Base-by-base conservation (phyloP, 1,284 basidiomycete species). In the Singerocomus inundabilis region DNA sequence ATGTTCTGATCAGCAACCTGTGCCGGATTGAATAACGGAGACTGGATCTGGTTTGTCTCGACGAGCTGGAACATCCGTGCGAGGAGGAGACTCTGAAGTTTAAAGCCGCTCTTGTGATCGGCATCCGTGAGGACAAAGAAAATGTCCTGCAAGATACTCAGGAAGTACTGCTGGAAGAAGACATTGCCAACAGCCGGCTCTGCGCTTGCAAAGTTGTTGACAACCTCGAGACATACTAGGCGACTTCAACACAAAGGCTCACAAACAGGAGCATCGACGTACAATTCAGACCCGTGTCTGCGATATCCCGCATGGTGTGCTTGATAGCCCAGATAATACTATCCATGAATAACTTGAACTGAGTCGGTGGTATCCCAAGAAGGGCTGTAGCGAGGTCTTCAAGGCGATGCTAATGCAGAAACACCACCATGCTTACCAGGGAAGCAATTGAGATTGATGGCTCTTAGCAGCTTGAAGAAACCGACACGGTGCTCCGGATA, bases 281-380 rank as follows among this genome's bases (percentile, higher is more conserved):
- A 93, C 93, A 70, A 68, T 88, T 93, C 55, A 98, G 70, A 46
- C 96, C 96, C 31, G 87, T 92, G 69, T 99, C 97, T 25, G 95
- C 93, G 60, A 99, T 98, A 72, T 99, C 97, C 48, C 97, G 85
- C 93, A 98, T 97, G 15, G 94, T 98, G 75, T 99, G 97, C 74
- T 99, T 99, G 78, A 99, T 97, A 12, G 94, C 96, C 97, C 97
- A 99, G 47, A 98, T 91, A 57, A 98, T 91, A 58, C 93, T 95
- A 71, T 99, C 97, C 84, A 98, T 98, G 70, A 97, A 91, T 54
- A 99, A 75, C 75, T 98, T 98, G 81, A 99, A 99, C 72, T 97
- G 91, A 44, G 80, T 70, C n/a, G 93, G 89, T 13, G 92, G 90
- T 49, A 98, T 81, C 34, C 83, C 84, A 52, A 98, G 80, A 35